A percentile compares a stretch with the other conserved stretches of the same genome.
Evolutionary conservation across 1,284 basidiomycete species (phyloP).

Genomic region (Porphyrellus sp.): DNA sequence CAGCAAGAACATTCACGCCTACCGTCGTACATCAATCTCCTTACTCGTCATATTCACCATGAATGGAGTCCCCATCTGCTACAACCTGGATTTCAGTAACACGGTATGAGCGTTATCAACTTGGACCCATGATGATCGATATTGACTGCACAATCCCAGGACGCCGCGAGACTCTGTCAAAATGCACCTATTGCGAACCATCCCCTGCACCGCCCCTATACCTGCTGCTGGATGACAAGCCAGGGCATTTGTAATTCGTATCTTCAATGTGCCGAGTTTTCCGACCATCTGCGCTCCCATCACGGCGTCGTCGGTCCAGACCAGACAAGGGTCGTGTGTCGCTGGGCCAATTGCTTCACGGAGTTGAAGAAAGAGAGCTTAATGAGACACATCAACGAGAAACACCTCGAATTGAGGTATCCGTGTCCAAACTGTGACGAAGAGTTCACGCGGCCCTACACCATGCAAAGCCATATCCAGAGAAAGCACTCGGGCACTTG

Average conservation of each 20-base stretch:
- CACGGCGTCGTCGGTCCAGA: slow-evolving; percentile 26
- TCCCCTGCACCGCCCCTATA: slow-evolving; percentile 10
- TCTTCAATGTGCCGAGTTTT: slow-evolving; percentile 13
- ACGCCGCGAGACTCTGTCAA: neutral
- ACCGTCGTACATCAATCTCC: neutral
- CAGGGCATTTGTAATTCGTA: neutral
- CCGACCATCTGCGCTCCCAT: slow-evolving; percentile 26
- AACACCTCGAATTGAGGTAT: slow-evolving; percentile 24
- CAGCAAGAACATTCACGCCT: slow-evolving; percentile 3
- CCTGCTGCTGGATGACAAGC: slow-evolving; percentile 17
- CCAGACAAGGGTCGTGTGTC: slow-evolving; percentile 4
- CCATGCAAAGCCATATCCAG: slow-evolving; percentile 15
- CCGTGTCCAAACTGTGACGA: slow-evolving; percentile 21
- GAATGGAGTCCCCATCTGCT: neutral
- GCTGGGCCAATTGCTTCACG: slow-evolving; percentile 19
- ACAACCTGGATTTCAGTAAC: slow-evolving; percentile 18
- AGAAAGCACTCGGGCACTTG: slow-evolving; percentile 11
- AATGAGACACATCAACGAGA: slow-evolving; percentile 28
- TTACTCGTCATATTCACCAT: slow-evolving; percentile 6
- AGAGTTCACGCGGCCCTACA: slow-evolving; percentile 31
- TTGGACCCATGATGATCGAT: neutral
- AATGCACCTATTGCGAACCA: neutral
- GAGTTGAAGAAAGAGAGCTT: slow-evolving; percentile 33
- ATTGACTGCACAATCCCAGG: slow-evolving; percentile 15
- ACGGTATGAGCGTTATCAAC: slow-evolving; percentile 9